Percentiles rank a stretch among this genome's conserved stretches.
Conservation (phyloP, 1,139 yeast species). For the Yamadazyma sp. region DNA sequence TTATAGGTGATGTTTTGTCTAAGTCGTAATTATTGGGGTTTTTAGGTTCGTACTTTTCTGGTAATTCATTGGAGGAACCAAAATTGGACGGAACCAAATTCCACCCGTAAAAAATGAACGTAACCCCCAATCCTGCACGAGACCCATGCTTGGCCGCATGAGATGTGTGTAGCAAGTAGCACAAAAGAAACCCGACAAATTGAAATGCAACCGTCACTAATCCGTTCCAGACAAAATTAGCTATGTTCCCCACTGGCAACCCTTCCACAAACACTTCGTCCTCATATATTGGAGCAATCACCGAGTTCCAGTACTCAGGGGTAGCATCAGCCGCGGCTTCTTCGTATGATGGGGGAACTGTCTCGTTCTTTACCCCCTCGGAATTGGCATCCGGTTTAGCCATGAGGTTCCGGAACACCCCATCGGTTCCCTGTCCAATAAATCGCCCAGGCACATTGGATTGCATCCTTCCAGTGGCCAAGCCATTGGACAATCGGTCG, state of each 20-base stretch:
- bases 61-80: conserved; percentile 39
- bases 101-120: conserved; percentile 77
- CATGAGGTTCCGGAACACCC: conserved; percentile 86
- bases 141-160: conserved; percentile 98
- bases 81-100: conserved; percentile 64
- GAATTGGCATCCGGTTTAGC: conserved; percentile 77
- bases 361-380: conserved; percentile 35
- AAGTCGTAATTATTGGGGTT: conserved; percentile 60
- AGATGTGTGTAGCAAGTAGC: conserved; percentile 89
- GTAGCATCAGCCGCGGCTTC: conserved; percentile 94
- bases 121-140: conserved; percentile 86
- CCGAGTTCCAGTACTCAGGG: conserved; percentile 94
- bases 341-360: conserved; percentile 86
- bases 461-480: conserved; percentile 47
- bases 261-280: conserved; percentile 96
- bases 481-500: conserved; percentile 44
- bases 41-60: conserved; percentile 48
- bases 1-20: conserved; percentile 31
- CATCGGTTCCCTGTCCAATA: conserved; percentile 69
- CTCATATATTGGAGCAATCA: conserved; percentile 75
- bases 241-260: conserved; percentile 89
- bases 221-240: conserved; percentile 87
- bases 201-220: conserved; percentile 89
- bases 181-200: conserved; percentile 86
- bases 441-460: conserved; percentile 45